These are phyloP conservation scores for Amanita fuliginea DNA, from an alignment of 768 basidiomycete genomes.

Conservation along the genomic window DNA sequence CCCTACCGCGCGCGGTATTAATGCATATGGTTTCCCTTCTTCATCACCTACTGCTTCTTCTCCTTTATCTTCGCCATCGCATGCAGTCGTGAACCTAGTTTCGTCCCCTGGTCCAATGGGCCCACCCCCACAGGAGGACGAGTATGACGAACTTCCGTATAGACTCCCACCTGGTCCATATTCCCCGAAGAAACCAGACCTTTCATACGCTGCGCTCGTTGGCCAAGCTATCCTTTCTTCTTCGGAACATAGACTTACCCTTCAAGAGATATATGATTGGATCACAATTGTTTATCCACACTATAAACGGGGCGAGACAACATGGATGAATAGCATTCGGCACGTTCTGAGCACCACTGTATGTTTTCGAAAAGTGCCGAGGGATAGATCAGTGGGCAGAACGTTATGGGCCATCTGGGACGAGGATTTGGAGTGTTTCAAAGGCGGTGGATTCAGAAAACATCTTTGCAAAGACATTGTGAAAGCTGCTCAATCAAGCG, in stretches of 20 bases:
- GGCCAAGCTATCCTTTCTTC: conserved; percentile 91
- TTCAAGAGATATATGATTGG: conserved; percentile 95
- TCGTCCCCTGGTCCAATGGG: conserved; percentile 79
- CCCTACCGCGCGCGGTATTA: conserved; percentile 19
- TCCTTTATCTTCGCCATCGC: conserved; percentile 52
- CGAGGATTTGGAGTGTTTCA: conserved; percentile 74
- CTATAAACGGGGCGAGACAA: conserved; percentile 86
- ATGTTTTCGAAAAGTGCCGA: conserved; percentile 77
- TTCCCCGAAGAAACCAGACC: conserved; percentile 66
- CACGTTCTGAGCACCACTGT: conserved; percentile 91
- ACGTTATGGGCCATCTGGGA: conserved; percentile 85
- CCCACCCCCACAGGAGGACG: conserved; percentile 50
- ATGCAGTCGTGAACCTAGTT: conserved; percentile 57
- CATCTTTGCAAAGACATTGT: conserved; percentile 39
- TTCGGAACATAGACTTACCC: conserved; percentile 69
- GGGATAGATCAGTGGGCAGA: conserved; percentile 69
- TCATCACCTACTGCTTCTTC: conserved; percentile 48
- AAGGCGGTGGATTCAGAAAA: conserved; percentile 73
- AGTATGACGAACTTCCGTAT: conserved; percentile 60
- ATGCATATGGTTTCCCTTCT: conserved; percentile 41
- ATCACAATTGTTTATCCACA: conserved; percentile 90
- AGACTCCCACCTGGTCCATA: conserved; percentile 80
- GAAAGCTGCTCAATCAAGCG: conserved; percentile 18
- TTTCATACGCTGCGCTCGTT: conserved; percentile 91
- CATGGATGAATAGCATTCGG: conserved; percentile 98